phyloP scores from a whole-genome alignment of 495 filamentous ascomycete genomes.

The Talaromyces borbonicus region DNA sequence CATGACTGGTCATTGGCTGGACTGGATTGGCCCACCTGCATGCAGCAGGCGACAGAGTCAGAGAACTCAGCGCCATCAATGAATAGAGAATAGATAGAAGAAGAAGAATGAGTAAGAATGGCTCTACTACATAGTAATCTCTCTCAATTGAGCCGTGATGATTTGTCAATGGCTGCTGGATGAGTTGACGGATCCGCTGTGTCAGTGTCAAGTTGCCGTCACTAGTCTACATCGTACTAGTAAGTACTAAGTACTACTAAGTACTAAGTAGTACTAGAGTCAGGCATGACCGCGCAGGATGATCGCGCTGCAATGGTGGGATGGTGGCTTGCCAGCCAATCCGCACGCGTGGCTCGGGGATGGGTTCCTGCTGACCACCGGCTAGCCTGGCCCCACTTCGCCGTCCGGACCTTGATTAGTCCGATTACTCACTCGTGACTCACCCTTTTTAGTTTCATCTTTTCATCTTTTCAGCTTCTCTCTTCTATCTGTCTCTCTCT shows the following conservation, averaged over 20 bases:
- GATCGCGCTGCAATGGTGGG: background rate
- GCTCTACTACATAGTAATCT: background rate
- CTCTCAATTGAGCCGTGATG: background rate
- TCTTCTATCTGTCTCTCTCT: too few relatives aligned
- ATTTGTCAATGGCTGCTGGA: slow-evolving; percentile 1
- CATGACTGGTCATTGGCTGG: background rate
- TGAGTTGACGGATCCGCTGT: too few relatives aligned
- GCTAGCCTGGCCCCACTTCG: background rate
- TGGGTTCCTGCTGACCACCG: slow-evolving; percentile 4
- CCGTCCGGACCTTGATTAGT: background rate
- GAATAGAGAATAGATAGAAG: too few relatives aligned
- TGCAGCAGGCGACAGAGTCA: too few relatives aligned
- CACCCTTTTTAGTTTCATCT: background rate
- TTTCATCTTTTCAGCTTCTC: too few relatives aligned
- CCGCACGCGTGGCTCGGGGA: background rate
- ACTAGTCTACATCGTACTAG: too few relatives aligned
- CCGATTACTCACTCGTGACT: slow-evolving; percentile 3
- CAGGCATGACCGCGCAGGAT: slow-evolving; percentile 2
- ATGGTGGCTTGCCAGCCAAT: background rate
- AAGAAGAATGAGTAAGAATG: background rate
- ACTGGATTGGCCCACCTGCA: slow-evolving; percentile 2
- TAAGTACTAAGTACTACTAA: too few relatives aligned
- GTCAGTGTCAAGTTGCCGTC: too few relatives aligned
- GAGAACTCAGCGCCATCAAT: too few relatives aligned
- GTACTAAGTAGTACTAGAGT: too few relatives aligned